Conservation (phyloP, 768 basidiomycete genomes). For the Rhodotorula diobovata region DNA sequence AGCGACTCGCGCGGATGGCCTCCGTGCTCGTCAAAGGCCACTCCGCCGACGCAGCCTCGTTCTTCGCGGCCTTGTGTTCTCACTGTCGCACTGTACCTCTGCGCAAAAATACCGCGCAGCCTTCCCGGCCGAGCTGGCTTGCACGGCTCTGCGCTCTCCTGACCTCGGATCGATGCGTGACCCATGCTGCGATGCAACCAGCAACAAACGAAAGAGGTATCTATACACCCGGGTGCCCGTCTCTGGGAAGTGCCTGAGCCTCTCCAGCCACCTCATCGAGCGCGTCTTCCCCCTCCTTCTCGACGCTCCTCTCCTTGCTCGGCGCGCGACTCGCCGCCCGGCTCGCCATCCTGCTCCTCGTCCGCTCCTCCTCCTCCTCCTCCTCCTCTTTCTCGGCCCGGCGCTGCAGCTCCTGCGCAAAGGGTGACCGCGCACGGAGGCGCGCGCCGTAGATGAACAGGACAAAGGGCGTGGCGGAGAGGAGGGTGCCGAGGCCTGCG, state of each 20-base stretch:
- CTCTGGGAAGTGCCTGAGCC: background rate
- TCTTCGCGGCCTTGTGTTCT: no score
- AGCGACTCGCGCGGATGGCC: no score
- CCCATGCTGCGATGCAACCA: background rate
- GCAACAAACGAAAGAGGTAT: background rate
- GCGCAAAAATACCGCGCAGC: no score
- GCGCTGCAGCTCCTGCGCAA: constrained; percentile 20
- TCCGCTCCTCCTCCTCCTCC: constrained; percentile 13
- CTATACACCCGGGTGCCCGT: background rate
- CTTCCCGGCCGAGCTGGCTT: no score
- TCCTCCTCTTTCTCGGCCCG: constrained; percentile 16
- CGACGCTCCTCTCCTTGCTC: background rate
- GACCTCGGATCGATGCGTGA: no score
- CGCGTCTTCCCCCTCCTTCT: background rate
- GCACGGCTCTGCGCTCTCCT: no score
- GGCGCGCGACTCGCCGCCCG: background rate
- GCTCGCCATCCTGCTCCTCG: background rate
- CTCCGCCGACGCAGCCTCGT: no score
- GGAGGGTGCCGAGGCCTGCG: constrained; percentile 27
- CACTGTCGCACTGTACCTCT: no score
- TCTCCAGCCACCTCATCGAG: background rate
- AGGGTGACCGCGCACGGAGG: constrained; percentile 20
- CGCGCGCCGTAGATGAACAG: constrained; percentile 24
- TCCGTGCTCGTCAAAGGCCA: no score
- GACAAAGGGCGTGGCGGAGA: constrained; percentile 29